Percentiles rank a stretch among this genome's conserved stretches.
These are phyloP conservation scores for Ceratobasidium sp. DNA, from an alignment of 1,284 basidiomycete species.

Conservation along the genomic window DNA sequence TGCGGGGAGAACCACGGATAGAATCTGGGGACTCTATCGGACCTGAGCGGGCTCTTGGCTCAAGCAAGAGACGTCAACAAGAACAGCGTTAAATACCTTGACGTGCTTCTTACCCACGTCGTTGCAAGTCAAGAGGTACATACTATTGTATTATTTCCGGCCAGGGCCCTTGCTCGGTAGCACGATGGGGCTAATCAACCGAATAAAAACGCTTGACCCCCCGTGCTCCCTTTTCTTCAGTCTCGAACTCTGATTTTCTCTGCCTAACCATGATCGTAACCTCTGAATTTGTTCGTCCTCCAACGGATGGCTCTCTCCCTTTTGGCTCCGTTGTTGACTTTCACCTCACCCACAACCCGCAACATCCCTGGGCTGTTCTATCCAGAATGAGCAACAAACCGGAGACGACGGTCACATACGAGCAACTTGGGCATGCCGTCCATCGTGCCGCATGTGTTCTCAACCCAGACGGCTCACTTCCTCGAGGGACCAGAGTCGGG, in stretches of 20 bases:
- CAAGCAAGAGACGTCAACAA: too few species aligned
- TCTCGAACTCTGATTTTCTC: not conserved
- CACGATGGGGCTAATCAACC: too few species aligned
- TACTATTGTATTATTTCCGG: too few species aligned
- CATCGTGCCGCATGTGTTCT: not conserved
- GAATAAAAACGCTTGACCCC: too few species aligned
- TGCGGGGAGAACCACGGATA: too few species aligned
- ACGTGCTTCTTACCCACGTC: too few species aligned
- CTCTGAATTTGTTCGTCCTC: not conserved
- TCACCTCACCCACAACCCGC: not conserved
- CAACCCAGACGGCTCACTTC: not conserved
- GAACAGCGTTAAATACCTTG: too few species aligned
- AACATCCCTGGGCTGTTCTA: not conserved
- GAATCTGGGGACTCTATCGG: too few species aligned
- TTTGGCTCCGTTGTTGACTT: not conserved
- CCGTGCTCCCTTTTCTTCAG: too few species aligned
- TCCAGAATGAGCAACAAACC: not conserved
- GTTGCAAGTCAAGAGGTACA: too few species aligned
- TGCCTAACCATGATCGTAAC: not conserved
- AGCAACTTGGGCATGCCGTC: conserved; percentile 12
- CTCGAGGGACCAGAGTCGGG: not conserved
- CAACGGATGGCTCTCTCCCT: not conserved
- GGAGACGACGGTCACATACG: not conserved
- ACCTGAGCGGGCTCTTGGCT: too few species aligned
- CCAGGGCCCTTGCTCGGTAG: too few species aligned